phyloP scores from a whole-genome alignment of 352 stramenopile genomes.

The Phytophthora cryptogea region DNA sequence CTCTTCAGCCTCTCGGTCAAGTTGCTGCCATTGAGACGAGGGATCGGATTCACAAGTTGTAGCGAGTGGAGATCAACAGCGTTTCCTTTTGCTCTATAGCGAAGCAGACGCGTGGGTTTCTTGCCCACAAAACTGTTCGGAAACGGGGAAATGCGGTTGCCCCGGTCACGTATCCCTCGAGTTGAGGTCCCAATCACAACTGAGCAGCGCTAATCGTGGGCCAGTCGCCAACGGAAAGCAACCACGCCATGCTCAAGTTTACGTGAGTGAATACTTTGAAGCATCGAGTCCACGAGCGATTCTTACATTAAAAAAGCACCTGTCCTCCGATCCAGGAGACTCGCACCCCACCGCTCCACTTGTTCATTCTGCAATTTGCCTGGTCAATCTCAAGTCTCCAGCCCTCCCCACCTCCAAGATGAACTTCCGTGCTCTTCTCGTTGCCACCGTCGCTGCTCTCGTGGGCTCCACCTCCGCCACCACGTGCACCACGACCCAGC shows the following conservation, averaged over 20 bases:
- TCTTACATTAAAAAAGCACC: not conserved
- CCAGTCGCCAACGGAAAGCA: not conserved
- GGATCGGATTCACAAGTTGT: not conserved
- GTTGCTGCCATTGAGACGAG: not conserved
- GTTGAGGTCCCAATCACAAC: not conserved
- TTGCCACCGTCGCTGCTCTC: no score
- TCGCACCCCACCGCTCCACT: not conserved
- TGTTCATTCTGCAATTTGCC: not conserved
- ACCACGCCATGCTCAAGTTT: not conserved
- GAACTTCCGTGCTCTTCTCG: no score
- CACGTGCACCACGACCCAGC: no score
- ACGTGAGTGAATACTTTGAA: not conserved
- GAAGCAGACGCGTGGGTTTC: not conserved
- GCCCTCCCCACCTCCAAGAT: no score
- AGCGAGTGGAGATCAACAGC: not conserved
- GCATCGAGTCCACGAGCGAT: not conserved
- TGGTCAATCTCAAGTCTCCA: no score
- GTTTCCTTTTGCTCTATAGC: constrained; percentile 1
- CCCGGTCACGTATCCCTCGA: not conserved
- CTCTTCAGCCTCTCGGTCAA: not conserved
- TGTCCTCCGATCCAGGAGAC: not conserved
- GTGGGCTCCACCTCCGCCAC: no score
- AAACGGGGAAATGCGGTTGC: not conserved
- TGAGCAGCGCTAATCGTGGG: not conserved
- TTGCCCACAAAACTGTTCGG: not conserved